Conservation (phyloP, 495 filamentous ascomycete genomes). For the Tuber magnatum region DNA sequence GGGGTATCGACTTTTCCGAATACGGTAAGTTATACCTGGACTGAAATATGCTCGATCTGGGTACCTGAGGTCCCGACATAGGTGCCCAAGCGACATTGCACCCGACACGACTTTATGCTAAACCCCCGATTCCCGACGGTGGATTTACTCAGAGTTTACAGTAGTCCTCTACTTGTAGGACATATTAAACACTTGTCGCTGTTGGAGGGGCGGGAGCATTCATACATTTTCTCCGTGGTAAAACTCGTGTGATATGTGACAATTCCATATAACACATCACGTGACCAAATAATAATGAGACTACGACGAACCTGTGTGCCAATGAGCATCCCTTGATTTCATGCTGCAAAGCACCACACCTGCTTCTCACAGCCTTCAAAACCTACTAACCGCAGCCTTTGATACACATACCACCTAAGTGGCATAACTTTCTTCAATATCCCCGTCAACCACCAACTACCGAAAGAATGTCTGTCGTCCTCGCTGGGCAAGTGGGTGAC, state of each 20-base stretch:
- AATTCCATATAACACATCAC: background rate
- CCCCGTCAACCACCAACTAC: background rate
- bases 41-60: no score
- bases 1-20: no score
- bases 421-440: background rate
- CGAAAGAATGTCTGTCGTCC: background rate
- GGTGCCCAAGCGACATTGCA: no score
- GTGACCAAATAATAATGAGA: background rate
- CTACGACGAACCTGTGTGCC: background rate
- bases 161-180: no score
- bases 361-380: background rate
- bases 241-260: background rate
- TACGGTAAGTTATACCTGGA: no score
- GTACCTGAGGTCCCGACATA: no score
- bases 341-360: background rate
- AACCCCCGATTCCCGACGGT: no score
- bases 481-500: background rate
- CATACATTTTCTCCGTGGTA: no score
- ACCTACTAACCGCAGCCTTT: background rate
- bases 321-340: background rate
- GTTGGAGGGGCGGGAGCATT: background rate
- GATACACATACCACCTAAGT: background rate
- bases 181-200: no score
- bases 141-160: no score
- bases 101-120: no score